Conservation (phyloP, 106 monocot genomes). For the Xerophyta viscosa region DNA sequence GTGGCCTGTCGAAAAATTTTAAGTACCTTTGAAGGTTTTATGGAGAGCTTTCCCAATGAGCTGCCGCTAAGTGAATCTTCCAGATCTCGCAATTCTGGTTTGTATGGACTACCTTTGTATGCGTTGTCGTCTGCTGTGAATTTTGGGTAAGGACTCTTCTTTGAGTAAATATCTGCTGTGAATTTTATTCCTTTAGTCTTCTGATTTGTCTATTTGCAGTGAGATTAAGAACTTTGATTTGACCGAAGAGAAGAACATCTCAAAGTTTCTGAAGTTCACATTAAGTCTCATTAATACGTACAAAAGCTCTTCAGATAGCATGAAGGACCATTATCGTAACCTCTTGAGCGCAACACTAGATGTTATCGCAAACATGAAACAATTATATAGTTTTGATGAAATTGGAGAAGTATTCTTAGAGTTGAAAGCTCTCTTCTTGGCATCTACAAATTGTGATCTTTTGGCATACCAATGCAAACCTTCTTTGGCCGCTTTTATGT, state of each 20-base stretch:
- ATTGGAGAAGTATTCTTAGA: conserved; percentile 45
- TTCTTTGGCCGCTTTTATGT: conserved; percentile 65
- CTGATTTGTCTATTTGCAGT: conserved; percentile 28
- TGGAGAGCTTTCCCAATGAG: conserved; percentile 22
- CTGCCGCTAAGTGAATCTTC: conserved; percentile 14
- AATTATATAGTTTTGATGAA: conserved; percentile 40
- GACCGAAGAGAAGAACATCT: conserved; percentile 25
- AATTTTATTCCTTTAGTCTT: neutral
- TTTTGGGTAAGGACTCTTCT: conserved; percentile 32
- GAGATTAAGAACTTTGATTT: conserved; percentile 35
- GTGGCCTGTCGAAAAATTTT: conserved; percentile 29
- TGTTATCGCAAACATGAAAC: conserved; percentile 46
- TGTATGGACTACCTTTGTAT: conserved; percentile 49
- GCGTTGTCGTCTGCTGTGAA: conserved; percentile 44
- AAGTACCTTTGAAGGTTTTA: conserved; percentile 35
- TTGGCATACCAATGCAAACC: conserved; percentile 41
- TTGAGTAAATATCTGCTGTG: neutral
- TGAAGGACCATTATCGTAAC: conserved; percentile 26
- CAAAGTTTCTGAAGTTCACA: conserved; percentile 45
- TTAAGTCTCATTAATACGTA: conserved; percentile 39
- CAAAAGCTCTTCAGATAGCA: conserved; percentile 20
- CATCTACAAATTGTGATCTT: conserved; percentile 15
- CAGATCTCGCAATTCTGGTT: conserved; percentile 11
- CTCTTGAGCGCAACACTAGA: conserved; percentile 44
- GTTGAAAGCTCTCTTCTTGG: conserved; percentile 36